A percentile compares a stretch with the other conserved stretches of the same genome.
These are phyloP conservation scores for Daldinia caldariorum DNA, from an alignment of 495 filamentous ascomycete genomes.

Conservation along the genomic window DNA sequence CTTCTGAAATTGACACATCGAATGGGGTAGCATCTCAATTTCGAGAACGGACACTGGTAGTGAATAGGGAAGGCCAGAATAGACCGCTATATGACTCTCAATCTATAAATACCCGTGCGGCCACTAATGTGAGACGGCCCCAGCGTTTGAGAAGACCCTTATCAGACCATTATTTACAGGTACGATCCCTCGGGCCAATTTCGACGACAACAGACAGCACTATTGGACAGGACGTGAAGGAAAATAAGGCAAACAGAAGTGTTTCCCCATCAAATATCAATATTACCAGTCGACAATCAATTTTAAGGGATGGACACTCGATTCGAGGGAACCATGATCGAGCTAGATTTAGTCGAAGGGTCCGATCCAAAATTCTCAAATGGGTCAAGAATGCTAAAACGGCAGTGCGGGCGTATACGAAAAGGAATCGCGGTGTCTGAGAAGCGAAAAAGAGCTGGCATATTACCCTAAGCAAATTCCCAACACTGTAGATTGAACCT, in stretches of 20 bases:
- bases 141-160: conserved; percentile 39
- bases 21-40: conserved; percentile 3
- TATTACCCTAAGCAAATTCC: not conserved
- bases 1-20: not conserved
- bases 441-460: not conserved
- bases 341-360: conserved; percentile 28
- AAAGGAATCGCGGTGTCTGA: conserved; percentile 28
- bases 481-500: conserved; percentile 31
- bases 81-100: conserved; percentile 17
- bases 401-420: conserved; percentile 41
- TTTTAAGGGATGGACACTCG: not conserved
- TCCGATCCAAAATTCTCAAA: conserved; percentile 40
- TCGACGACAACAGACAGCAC: conserved; percentile 7
- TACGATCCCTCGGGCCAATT: conserved; percentile 14
- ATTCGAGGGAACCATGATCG: conserved; percentile 15
- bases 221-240: not conserved
- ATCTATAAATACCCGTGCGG: conserved; percentile 12
- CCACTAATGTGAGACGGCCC: conserved; percentile 20
- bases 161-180: conserved; percentile 41
- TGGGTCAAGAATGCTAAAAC: conserved; percentile 44
- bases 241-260: not conserved
- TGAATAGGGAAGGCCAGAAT: not conserved
- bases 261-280: conserved; percentile 19
- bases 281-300: conserved; percentile 5
- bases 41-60: not conserved